Evolutionary conservation across 1,284 basidiomycete species (phyloP), one percentile per base, ranked within the genome.

Genomic region (Hortiboletus rubellus): DNA sequence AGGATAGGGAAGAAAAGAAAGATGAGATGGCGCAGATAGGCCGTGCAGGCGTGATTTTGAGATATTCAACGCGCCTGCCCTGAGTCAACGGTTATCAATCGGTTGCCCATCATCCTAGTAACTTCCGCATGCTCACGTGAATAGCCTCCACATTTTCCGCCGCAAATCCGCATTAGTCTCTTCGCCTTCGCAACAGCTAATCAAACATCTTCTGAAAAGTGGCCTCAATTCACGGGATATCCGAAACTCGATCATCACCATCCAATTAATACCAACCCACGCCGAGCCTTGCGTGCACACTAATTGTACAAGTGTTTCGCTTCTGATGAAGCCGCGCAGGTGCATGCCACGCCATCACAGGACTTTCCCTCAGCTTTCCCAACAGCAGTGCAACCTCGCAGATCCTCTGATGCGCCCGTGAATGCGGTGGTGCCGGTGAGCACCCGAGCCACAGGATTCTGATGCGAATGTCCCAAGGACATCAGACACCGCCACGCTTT

Each of bases 21-120:
- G 63, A 54, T 65, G 69, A 61, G 61, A 2, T 54, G 48, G 60
- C 27, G 7, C 27, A 27, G 27, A 54, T 50, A 48, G 38, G 45
- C 42, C 52, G 43, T 36, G 54, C 42, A 52, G 46, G 37, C 59
- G 58, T 48, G 69, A 69, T 74, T 75, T 72, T 74, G 66, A 68
- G 54, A 60, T 60, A 54, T 54, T 37, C 34, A 40, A 40, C 47
- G 46, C 47, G 64, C 71, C 70, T 74, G 70, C 73, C 73, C 70
- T 72, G 70, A 72, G 72, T 64, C 54, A 36, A 57, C 48, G 46
- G 58, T 27, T 62, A 64, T 60, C 51, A 53, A 70, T 72, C 68
- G 24, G 53, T 11, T 44, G 43, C 37, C 50, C 44, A 37, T 27
- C 44, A 7, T 48, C 58, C 27, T 27, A 27, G 33, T 14, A 37